phyloP scores from a whole-genome alignment of 768 basidiomycete genomes.

The Cystoderma amianthinum region DNA sequence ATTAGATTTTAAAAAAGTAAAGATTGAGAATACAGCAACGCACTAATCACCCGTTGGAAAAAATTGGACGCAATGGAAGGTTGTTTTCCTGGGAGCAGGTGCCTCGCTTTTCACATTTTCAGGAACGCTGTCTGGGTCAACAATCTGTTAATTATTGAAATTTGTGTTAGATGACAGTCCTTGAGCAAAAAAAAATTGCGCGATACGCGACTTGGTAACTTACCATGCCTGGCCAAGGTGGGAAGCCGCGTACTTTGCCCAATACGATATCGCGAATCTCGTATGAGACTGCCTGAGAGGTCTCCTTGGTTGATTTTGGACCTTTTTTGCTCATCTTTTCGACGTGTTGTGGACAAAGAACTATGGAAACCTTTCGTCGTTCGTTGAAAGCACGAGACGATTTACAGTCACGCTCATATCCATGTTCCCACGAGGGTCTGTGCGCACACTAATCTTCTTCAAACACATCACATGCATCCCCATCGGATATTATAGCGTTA shows the following conservation, averaged over 20 bases:
- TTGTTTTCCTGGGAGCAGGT: slow-evolving; percentile 70
- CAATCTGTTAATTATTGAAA: slow-evolving; percentile 54
- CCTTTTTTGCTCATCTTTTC: slow-evolving; percentile 58
- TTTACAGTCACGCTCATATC: too few relatives aligned
- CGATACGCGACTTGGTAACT: slow-evolving; percentile 26
- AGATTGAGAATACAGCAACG: slow-evolving; percentile 30
- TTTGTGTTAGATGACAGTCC: background rate
- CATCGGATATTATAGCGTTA: too few relatives aligned
- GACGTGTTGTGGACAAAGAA: too few relatives aligned
- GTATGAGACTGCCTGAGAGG: slow-evolving; percentile 43
- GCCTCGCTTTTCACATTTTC: slow-evolving; percentile 58
- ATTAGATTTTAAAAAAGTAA: slow-evolving; percentile 2
- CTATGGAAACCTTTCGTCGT: too few relatives aligned
- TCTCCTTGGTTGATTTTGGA: slow-evolving; percentile 43
- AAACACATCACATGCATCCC: too few relatives aligned
- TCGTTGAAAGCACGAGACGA: too few relatives aligned
- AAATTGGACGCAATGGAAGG: slow-evolving; percentile 70
- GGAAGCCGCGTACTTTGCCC: slow-evolving; percentile 89
- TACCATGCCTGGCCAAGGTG: slow-evolving; percentile 94
- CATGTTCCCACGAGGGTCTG: too few relatives aligned
- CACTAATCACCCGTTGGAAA: slow-evolving; percentile 95
- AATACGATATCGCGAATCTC: slow-evolving; percentile 80
- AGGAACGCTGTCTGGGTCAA: slow-evolving; percentile 66
- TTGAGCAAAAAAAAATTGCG: slow-evolving; percentile 3
- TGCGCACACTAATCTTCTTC: too few relatives aligned